Base-by-base conservation (phyloP, 106 monocot species). In the Allium cepa region DNA sequence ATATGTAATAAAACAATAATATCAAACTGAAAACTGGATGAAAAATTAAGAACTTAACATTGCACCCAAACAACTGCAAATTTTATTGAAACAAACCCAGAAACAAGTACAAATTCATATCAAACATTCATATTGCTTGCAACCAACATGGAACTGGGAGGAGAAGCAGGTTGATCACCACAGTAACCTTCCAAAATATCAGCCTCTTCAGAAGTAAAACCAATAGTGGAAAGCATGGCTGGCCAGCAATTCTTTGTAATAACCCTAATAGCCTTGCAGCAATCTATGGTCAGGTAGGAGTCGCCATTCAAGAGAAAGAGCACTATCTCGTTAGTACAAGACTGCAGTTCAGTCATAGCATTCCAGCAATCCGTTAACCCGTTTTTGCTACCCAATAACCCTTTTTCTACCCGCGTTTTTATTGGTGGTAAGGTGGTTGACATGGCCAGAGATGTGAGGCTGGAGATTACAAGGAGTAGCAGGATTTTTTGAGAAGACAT, bases 171-270 rank as follows among this genome's bases (percentile, higher is more conserved):
- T 57, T 71, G 67, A 10, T 75, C 75, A 16, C 71, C 75, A 50
- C 82, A 82, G 64, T 82, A 82, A 13, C 77, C 77, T 10, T 61
- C 14, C 48, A 82, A 56, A 48, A 82, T 67, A 50, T 82, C 82
- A 1, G 61, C 74, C 69, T 82, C 82, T 56, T 78, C 66, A 9
- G 56, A 45, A 6, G 77, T 82, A 65, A 82, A 82, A 11, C 78
- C 82, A 3, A 82, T 11, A 27, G 82, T 60, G 26, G 59, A 14
- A 18, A 74, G 65, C 77, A 82, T 78, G 48, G 48, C 26, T 7
- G 82, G 82, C 74, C 82, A 82, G 60, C 78, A 82, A 2, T 53
- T 45, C 63, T 14, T 62, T 12, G 82, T 78, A 56, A 82, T 74
- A 12, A 73, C 7, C 0, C 74, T 64, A 16, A 78, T 74, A 46